A percentile compares a stretch with the other conserved stretches of the same genome.
Evolutionary conservation across 305 asterid genomes (phyloP).

Genomic region (Solanum chacoense): DNA sequence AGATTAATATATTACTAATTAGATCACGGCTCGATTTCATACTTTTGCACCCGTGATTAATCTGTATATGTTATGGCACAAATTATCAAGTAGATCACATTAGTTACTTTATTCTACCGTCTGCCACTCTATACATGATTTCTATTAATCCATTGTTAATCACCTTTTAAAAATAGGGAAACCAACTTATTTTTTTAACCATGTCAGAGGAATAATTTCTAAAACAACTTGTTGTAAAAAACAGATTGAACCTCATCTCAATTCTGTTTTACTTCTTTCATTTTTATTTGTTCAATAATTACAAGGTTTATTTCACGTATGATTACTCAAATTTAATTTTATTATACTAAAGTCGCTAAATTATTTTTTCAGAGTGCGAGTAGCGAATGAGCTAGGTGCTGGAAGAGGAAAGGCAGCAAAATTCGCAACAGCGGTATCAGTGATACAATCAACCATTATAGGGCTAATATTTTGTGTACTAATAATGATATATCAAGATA

Average conservation of each 20-base stretch:
- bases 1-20: not conserved
- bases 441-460: constrained; percentile 25
- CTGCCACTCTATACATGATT: too few relatives aligned
- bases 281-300: not conserved
- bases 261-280: not conserved
- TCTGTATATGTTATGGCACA: too few relatives aligned
- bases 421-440: constrained; percentile 35
- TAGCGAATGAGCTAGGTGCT: constrained; percentile 53
- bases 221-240: not conserved
- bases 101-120: too few relatives aligned
- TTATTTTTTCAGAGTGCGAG: constrained; percentile 30
- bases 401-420: constrained; percentile 43
- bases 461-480: constrained; percentile 26
- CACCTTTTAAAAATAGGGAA: too few relatives aligned
- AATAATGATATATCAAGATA: constrained; percentile 23
- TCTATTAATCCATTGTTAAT: too few relatives aligned
- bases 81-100: too few relatives aligned
- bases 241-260: not conserved
- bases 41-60: too few relatives aligned
- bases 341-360: not conserved
- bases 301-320: not conserved
- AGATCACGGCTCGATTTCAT: not conserved
- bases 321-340: not conserved
- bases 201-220: not conserved
- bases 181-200: too few relatives aligned